These are phyloP conservation scores for Mortierella sp. DNA, from an alignment of 371 early-diverging fungal species.

Conservation along the genomic window DNA sequence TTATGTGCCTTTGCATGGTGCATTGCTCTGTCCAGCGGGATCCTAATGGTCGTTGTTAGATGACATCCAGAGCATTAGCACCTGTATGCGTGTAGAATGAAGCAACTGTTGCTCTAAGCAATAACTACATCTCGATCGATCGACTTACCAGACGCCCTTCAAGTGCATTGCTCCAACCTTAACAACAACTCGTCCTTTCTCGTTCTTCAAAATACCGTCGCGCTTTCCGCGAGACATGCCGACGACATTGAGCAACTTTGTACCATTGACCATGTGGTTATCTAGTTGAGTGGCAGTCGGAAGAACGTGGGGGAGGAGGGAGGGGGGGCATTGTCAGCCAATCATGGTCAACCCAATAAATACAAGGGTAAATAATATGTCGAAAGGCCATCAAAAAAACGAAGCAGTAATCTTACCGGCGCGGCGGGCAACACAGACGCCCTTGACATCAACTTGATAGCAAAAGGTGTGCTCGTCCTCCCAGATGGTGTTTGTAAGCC, in stretches of 20 bases:
- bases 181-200: slow-evolving; percentile 87
- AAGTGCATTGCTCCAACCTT: slow-evolving; percentile 92
- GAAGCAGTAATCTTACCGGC: slow-evolving; percentile 61
- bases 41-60: slow-evolving; percentile 53
- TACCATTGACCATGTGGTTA: slow-evolving; percentile 89
- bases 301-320: no score
- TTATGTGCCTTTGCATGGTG: slow-evolving; percentile 78
- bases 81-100: no score
- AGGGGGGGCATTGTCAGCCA: background rate
- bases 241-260: slow-evolving; percentile 87
- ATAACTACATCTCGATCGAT: background rate
- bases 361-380: background rate
- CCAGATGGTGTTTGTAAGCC: slow-evolving; percentile 84
- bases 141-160: slow-evolving; percentile 87
- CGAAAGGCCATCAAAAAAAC: slow-evolving; percentile 5
- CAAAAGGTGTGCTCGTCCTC: slow-evolving; percentile 86
- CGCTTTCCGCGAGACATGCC: slow-evolving; percentile 93
- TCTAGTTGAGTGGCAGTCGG: slow-evolving; percentile 52
- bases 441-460: slow-evolving; percentile 85
- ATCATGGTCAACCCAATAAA: background rate
- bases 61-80: no score
- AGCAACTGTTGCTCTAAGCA: no score
- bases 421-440: slow-evolving; percentile 84
- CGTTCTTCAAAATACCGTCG: slow-evolving; percentile 90
- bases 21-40: slow-evolving; percentile 79